These are phyloP conservation scores for Taphrina sp. DNA, from an alignment of 1,139 yeast genomes.

Conservation along the genomic window DNA sequence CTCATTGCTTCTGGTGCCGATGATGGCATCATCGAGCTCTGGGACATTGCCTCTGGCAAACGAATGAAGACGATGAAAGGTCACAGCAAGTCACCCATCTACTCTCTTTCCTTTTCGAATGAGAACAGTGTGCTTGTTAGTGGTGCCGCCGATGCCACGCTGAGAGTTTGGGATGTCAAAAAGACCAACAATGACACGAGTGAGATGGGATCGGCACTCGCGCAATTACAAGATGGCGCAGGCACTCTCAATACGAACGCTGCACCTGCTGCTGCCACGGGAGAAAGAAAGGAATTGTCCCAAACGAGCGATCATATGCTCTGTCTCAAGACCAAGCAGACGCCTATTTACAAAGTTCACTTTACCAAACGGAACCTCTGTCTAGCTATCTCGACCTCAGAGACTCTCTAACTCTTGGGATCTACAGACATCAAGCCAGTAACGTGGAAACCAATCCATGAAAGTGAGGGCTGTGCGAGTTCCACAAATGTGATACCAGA, in stretches of 20 bases:
- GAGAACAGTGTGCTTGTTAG: slow-evolving; percentile 89
- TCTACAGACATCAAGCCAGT: too few relatives aligned
- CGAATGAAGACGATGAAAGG: slow-evolving; percentile 69
- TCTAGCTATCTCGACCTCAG: slow-evolving; percentile 20
- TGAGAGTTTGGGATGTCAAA: slow-evolving; percentile 93
- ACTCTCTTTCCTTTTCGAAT: slow-evolving; percentile 77
- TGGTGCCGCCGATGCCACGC: slow-evolving; percentile 90
- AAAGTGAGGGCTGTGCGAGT: too few relatives aligned
- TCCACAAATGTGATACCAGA: too few relatives aligned
- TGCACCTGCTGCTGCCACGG: slow-evolving; percentile 40
- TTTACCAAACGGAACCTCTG: slow-evolving; percentile 79
- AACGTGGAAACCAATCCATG: too few relatives aligned
- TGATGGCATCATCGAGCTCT: slow-evolving; percentile 80
- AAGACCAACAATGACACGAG: slow-evolving; percentile 67
- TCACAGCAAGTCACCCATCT: slow-evolving; percentile 80
- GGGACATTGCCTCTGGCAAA: slow-evolving; percentile 94
- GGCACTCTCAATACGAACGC: slow-evolving; percentile 31
- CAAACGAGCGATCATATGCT: slow-evolving; percentile 81
- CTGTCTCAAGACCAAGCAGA: slow-evolving; percentile 86
- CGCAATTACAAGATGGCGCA: slow-evolving; percentile 51
- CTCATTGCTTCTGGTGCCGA: slow-evolving; percentile 90
- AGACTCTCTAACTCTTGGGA: too few relatives aligned
- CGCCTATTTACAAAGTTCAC: slow-evolving; percentile 90
- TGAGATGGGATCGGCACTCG: slow-evolving; percentile 68
- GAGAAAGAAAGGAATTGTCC: slow-evolving; percentile 33